phyloP scores from a whole-genome alignment of 257 asterid genomes.

The Primulina huaijiensis region DNA sequence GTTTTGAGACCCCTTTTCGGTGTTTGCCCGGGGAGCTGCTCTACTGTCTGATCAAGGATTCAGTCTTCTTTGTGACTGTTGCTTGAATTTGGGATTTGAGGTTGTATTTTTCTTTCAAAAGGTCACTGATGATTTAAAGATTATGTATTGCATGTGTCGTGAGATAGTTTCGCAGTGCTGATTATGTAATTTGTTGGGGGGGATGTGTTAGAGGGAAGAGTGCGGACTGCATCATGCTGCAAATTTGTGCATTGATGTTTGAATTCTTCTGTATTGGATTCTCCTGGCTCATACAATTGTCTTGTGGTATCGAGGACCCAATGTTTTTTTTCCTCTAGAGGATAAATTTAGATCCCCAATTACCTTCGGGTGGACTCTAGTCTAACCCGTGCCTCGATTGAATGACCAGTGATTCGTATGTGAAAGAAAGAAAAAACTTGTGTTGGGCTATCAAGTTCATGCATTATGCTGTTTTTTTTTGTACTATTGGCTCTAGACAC shows the following conservation, averaged over 20 bases:
- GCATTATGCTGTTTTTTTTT: no score
- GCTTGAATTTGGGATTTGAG: neutral
- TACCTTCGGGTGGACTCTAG: neutral
- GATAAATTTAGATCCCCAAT: neutral
- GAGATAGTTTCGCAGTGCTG: neutral
- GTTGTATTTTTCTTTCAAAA: neutral
- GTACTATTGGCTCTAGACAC: no score
- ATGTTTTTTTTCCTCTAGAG: neutral
- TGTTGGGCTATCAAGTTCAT: neutral
- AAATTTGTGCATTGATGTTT: neutral
- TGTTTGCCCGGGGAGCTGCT: neutral
- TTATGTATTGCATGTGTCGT: neutral
- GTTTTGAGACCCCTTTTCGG: neutral
- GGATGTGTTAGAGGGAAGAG: neutral
- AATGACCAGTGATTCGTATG: no score
- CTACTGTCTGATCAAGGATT: neutral
- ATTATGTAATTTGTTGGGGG: neutral
- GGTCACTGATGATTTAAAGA: neutral
- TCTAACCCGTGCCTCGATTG: no score
- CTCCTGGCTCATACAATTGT: neutral
- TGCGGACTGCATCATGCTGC: no score
- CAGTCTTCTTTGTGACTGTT: neutral
- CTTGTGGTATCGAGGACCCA: neutral
- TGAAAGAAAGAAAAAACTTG: neutral
- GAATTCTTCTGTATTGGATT: no score